Evolutionary conservation across 2,329 filamentous ascomycete species (phyloP), one percentile per base, ranked within the genome.

Genomic region (Thielaviopsis musarum): DNA sequence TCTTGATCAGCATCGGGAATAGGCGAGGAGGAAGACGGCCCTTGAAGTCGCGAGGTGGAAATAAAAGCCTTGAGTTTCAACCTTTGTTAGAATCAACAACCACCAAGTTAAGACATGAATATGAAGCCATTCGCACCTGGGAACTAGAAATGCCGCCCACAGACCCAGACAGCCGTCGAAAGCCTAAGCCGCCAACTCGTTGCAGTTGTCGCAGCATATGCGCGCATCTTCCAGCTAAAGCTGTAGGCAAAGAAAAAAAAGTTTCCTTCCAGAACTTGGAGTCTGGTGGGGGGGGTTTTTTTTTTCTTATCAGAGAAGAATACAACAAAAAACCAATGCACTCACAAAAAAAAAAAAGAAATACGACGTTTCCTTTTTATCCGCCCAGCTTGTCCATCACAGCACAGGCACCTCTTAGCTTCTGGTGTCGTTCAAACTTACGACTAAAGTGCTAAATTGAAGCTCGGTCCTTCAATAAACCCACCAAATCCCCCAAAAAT

Each of bases 151-250:
- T 26, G 38, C 38, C 38, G 38, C 15, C 38, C 38, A 45, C 38
- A 45, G 38, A n/a, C 38, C 38, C 38, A 7, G 38, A 45, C 38
- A 45, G 38, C 38, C 52, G 26, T 53, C 34, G 49, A 38, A 58
- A 54, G 51, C 57, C 45, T n/a, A 51, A 58, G 57, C 57, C 52
- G 24, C 57, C 57, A 52, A 51, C 57, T 58, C 52, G 28, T 53
- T 53, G 58, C 54, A 59, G 53, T 59, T 54, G 54, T 26, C 45
- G 53, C 45, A 59, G 45, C 28, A 56, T 59, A 56, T 21, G 53
- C 58, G 58, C 45, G 28, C 48, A 52, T 59, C 54, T 58, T 58
- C 51, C 57, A 58, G 57, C 57, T 10, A 30, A 54, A 45, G 57
- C 52, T 58, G 57, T 51, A 28, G 51, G 26, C 41, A n/a, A 38